Conservation (phyloP, 2,329 filamentous ascomycete genomes). For the Penicillium sp. region DNA sequence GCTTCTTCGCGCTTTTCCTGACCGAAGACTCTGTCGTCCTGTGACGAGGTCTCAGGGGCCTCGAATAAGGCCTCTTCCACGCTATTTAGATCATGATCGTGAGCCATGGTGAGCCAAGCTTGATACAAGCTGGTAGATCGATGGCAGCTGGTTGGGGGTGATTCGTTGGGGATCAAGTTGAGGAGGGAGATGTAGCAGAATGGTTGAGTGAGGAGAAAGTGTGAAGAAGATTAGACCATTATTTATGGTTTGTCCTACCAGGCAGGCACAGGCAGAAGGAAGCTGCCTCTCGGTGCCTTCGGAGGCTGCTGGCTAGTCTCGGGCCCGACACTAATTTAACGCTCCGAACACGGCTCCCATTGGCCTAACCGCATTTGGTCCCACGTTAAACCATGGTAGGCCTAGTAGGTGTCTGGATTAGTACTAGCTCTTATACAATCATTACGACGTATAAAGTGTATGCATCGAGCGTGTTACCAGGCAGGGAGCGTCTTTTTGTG, state of each 20-base stretch:
- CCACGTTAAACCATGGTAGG: background rate
- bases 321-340: slow-evolving; percentile 4
- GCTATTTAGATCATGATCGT: background rate
- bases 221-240: background rate
- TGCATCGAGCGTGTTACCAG: too few relatives aligned
- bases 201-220: background rate
- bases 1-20: slow-evolving; percentile 2
- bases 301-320: background rate
- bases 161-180: background rate
- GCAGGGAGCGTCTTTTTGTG: too few relatives aligned
- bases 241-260: background rate
- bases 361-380: background rate
- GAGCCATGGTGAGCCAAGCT: background rate
- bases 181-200: background rate
- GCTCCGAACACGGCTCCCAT: background rate
- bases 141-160: background rate
- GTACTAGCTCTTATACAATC: background rate
- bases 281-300: background rate
- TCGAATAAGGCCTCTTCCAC: background rate
- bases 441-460: too few relatives aligned
- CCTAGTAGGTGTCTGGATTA: background rate
- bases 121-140: background rate
- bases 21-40: background rate
- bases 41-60: background rate
- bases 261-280: too few relatives aligned